A percentile compares a stretch with the other conserved stretches of the same genome.
These are phyloP conservation scores for Sporothrix inflata DNA, from an alignment of 2,329 filamentous ascomycete genomes.

Conservation along the genomic window DNA sequence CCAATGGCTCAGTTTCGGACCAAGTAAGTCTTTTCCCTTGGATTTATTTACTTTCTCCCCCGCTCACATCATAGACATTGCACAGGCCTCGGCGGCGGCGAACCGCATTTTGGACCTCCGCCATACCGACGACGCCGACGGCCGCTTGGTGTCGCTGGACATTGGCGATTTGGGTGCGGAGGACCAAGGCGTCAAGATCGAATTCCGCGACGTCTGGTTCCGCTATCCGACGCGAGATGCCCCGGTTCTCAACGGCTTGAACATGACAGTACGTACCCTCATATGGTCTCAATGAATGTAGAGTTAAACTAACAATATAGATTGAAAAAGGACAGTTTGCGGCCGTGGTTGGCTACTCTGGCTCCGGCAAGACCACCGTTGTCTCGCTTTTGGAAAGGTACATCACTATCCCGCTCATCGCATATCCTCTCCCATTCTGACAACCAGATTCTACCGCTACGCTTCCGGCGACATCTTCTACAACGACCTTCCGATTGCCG, in stretches of 20 bases:
- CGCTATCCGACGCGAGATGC: constrained; percentile 70
- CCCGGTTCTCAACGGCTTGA: constrained; percentile 67
- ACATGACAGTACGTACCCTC: constrained; percentile 54
- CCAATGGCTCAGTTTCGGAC: constrained; percentile 41
- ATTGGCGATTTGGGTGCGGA: constrained; percentile 37
- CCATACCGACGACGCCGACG: constrained; percentile 34
- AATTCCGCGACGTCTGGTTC: constrained; percentile 71
- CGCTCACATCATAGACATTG: constrained; percentile 36
- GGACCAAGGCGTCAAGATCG: constrained; percentile 51
- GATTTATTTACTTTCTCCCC: not conserved
- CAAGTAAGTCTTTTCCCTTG: constrained; percentile 35
- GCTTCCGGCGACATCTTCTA: constrained; percentile 57
- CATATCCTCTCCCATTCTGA: constrained; percentile 28
- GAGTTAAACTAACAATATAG: constrained; percentile 27
- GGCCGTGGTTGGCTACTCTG: constrained; percentile 41
- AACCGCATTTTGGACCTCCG: constrained; percentile 41
- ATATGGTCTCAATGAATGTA: not conserved
- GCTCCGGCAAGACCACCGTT: constrained; percentile 45
- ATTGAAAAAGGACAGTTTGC: constrained; percentile 41
- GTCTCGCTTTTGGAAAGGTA: constrained; percentile 53
- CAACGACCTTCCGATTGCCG: constrained; percentile 60
- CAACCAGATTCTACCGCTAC: constrained; percentile 37
- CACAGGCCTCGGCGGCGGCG: constrained; percentile 40
- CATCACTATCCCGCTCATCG: not conserved
- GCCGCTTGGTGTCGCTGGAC: constrained; percentile 37